Evolutionary conservation across 768 basidiomycete species (phyloP), one percentile per base, ranked within the genome.

Genomic region (Boletus bicolor): DNA sequence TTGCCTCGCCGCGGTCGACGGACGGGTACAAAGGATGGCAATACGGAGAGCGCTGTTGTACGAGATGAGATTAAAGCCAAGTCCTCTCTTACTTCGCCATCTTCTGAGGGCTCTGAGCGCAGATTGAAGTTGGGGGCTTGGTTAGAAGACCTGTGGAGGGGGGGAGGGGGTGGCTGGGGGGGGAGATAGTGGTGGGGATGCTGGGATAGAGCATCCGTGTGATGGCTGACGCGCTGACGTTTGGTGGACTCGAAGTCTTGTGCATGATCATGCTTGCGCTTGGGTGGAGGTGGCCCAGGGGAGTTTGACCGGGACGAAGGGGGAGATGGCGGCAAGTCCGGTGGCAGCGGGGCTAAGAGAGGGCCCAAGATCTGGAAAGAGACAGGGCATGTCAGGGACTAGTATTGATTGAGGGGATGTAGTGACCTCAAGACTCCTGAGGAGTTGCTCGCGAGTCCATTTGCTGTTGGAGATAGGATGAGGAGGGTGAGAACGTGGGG

Each of bases 1-100:
- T 77, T 78, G 57, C 86, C 84, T 48, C 84, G 82, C 64, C 83
- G 83, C 7, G 87, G 86, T 12, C 86, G 78, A 47, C 85, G 81
- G 55, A 88, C 79, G 55, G 87, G 87, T 19, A 84, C 79, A 59
- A 62, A 65, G 32, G 62, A 63, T 14, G 67, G 71, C 67, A 71
- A 62, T 63, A 64, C 72, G 56, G 70, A 64, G 64, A 63, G 68
- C 39, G 67, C 67, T 45, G 68, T 56, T 45, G 65, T 56, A 35
- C 58, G 65, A 51, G 61, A 35, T n/a, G 62, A 44, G 43, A 68
- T 17, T 44, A 63, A 52, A 12, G 49, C 58, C 17, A 65, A 38
- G 8, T 79, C 79, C 54, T 79, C 79, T 54, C 69, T 72, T 9
- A 80, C 72, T 58, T 79, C 78, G 37, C 79, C 78, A 54, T 79